phyloP scores from a whole-genome alignment of 2,329 filamentous ascomycete genomes.

The Stachybotrys elegans region DNA sequence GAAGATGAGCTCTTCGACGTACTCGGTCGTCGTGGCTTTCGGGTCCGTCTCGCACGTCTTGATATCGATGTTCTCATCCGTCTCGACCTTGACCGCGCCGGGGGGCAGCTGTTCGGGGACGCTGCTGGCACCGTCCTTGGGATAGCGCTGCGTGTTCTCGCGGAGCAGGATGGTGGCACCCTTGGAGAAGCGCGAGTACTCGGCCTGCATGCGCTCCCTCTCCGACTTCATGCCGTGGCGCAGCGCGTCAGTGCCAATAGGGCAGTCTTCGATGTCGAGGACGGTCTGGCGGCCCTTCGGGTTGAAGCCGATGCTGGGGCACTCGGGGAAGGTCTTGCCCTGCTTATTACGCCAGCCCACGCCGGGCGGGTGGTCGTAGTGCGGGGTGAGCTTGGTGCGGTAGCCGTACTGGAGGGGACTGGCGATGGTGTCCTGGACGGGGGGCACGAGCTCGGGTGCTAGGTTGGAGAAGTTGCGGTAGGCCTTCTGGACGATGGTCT shows the following conservation, averaged over 20 bases:
- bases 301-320: conserved; percentile 87
- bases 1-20: conserved; percentile 79
- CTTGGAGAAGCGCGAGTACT: conserved; percentile 66
- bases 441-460: conserved; percentile 66
- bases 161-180: conserved; percentile 87
- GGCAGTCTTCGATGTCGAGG: conserved; percentile 95
- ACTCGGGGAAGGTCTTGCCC: conserved; percentile 46
- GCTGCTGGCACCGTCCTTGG: conserved; percentile 36
- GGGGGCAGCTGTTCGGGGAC: conserved; percentile 20
- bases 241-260: conserved; percentile 85
- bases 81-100: conserved; percentile 43
- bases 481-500: conserved; percentile 81
- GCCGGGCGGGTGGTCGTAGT: conserved; percentile 76
- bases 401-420: conserved; percentile 91
- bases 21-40: conserved; percentile 80
- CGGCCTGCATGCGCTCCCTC: conserved; percentile 66
- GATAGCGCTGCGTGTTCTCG: conserved; percentile 70
- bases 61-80: conserved; percentile 58
- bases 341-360: conserved; percentile 46
- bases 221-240: conserved; percentile 74
- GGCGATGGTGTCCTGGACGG: conserved; percentile 77
- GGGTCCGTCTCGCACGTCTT: conserved; percentile 88
- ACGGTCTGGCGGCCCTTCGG: conserved; percentile 74
- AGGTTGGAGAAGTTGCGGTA: conserved; percentile 88
- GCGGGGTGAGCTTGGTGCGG: conserved; percentile 92